These are phyloP conservation scores for Dactylonectria macrodidyma DNA, from an alignment of 2,329 filamentous ascomycete genomes.

Conservation along the genomic window DNA sequence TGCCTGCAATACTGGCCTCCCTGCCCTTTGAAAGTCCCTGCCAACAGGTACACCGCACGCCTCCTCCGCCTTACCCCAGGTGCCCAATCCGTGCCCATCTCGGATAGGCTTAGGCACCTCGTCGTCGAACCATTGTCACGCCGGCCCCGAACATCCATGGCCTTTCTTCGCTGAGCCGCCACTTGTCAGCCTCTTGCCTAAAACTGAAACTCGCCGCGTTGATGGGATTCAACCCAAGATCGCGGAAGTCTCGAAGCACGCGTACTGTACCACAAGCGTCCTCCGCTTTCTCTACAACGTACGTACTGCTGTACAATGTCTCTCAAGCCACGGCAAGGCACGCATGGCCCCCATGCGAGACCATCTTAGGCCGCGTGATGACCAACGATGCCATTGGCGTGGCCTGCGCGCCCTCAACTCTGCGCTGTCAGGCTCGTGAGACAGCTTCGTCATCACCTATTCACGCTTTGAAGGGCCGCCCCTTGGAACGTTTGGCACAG, in stretches of 20 bases:
- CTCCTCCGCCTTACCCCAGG: constrained; percentile 48
- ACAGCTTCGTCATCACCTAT: constrained; percentile 18
- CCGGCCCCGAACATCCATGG: constrained; percentile 28
- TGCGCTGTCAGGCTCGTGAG: constrained; percentile 18
- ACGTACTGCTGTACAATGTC: constrained; percentile 1
- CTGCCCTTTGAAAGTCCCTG: constrained; percentile 36
- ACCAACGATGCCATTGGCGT: constrained; percentile 29
- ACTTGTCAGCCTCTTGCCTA: constrained; percentile 42
- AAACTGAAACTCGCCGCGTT: constrained; percentile 46
- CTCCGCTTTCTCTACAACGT: constrained; percentile 4
- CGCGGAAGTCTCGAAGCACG: constrained; percentile 31
- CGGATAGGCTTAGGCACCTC: constrained; percentile 28
- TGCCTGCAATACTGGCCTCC: constrained; percentile 39
- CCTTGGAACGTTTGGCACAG: constrained; percentile 6
- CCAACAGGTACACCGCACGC: constrained; percentile 18
- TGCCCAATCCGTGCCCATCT: constrained; percentile 41
- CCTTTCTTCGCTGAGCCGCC: constrained; percentile 29
- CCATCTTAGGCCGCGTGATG: constrained; percentile 28
- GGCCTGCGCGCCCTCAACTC: constrained; percentile 24
- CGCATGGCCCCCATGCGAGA: constrained; percentile 24
- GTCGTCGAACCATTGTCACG: constrained; percentile 45
- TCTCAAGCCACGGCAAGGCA: constrained; percentile 16
- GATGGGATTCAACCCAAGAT: constrained; percentile 38
- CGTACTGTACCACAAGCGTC: constrained; percentile 29
- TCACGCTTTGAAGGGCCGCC: constrained; percentile 1